phyloP scores from a whole-genome alignment of 495 filamentous ascomycete species.

The Tuber umbilicatum region DNA sequence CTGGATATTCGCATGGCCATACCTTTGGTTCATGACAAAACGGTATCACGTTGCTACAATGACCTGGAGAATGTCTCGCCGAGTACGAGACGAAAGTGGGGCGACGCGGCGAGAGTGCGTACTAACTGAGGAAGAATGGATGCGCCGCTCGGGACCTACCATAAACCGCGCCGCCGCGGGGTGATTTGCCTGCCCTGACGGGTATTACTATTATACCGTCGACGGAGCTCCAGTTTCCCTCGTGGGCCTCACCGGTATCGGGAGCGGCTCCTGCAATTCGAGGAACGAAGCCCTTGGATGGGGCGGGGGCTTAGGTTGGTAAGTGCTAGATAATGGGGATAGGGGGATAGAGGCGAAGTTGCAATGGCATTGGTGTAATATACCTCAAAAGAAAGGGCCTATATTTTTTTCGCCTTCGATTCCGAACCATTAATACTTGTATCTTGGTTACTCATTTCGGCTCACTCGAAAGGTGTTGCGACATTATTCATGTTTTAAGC shows the following conservation, averaged over 20 bases:
- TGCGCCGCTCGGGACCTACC: conserved; percentile 22
- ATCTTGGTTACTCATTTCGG: neutral
- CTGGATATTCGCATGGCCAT: conserved; percentile 59
- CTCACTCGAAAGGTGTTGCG: neutral
- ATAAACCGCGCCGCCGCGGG: conserved; percentile 28
- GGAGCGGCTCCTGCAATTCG: conserved; percentile 15
- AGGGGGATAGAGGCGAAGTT: neutral
- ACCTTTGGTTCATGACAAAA: conserved; percentile 56
- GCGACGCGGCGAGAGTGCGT: conserved; percentile 15
- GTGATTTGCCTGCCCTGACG: conserved; percentile 15
- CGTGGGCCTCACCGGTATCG: conserved; percentile 17
- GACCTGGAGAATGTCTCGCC: conserved; percentile 50
- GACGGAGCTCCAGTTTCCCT: conserved; percentile 14
- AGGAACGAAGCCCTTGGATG: conserved; percentile 15
- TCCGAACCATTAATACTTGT: neutral
- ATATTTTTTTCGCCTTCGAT: neutral
- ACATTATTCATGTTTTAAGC: neutral
- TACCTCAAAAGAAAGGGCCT: neutral
- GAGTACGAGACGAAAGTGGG: conserved; percentile 25
- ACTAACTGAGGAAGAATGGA: conserved; percentile 25
- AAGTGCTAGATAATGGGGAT: neutral
- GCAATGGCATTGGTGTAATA: neutral
- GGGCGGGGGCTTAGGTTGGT: conserved; percentile 16
- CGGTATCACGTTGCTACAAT: conserved; percentile 54
- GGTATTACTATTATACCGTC: conserved; percentile 11